A percentile compares a stretch with the other conserved stretches of the same genome.
These are phyloP conservation scores for Spencermartinsiella ligniputridi DNA, from an alignment of 1,139 yeast species.

Conservation along the genomic window DNA sequence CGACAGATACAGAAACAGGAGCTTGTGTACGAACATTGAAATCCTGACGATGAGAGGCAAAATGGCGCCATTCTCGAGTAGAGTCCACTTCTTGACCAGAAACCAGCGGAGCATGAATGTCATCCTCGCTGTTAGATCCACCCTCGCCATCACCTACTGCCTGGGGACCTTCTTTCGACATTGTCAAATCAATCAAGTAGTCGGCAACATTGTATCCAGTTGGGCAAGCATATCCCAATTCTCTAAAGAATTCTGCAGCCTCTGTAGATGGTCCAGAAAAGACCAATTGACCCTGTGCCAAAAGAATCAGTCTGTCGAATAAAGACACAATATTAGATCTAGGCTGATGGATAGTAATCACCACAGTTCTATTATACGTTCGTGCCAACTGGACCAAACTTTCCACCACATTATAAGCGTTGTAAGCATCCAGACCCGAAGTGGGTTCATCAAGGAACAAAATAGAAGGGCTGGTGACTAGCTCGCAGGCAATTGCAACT, in stretches of 20 bases:
- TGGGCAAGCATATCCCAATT: conserved; percentile 80
- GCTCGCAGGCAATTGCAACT: conserved; percentile 77
- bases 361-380: conserved; percentile 77
- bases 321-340: conserved; percentile 89
- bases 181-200: conserved; percentile 83
- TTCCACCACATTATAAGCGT: conserved; percentile 88
- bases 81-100: conserved; percentile 35
- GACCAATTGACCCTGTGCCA: conserved; percentile 81
- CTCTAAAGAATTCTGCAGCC: conserved; percentile 70
- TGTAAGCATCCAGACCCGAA: conserved; percentile 89
- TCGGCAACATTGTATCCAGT: conserved; percentile 91
- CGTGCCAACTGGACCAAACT: conserved; percentile 74
- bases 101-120: conserved; percentile 34
- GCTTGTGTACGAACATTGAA: conserved; percentile 24
- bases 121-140: conserved; percentile 33
- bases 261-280: conserved; percentile 60
- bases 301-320: conserved; percentile 73
- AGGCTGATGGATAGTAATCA: conserved; percentile 97
- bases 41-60: conserved; percentile 80
- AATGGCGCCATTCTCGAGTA: conserved; percentile 85
- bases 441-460: conserved; percentile 85
- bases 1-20: conserved; percentile 16
- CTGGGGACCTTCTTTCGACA: conserved; percentile 40
- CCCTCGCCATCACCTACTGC: conserved; percentile 15
- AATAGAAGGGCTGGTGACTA: conserved; percentile 67